phyloP scores from a whole-genome alignment of 2,329 filamentous ascomycete genomes.

The Leptographium galeiforme region DNA sequence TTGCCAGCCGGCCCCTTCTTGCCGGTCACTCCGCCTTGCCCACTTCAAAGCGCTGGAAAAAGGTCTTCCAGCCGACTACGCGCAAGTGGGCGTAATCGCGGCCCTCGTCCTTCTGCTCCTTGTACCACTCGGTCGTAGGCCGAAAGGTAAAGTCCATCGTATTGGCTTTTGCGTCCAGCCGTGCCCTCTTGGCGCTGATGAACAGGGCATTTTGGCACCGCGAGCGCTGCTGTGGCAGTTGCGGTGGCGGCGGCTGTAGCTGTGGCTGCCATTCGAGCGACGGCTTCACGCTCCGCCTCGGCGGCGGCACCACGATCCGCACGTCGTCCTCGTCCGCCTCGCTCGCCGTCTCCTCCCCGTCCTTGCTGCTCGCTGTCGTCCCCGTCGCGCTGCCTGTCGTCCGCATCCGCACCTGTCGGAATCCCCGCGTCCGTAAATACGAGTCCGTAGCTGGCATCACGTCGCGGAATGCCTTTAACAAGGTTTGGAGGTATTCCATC shows the following conservation, averaged over 20 bases:
- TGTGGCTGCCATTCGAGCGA: background rate
- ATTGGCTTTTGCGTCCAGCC: slow-evolving; percentile 9
- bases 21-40: background rate
- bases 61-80: slow-evolving; percentile 28
- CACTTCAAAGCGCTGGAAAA: slow-evolving; percentile 17
- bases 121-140: slow-evolving; percentile 40
- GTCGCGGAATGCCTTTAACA: slow-evolving; percentile 19
- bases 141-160: slow-evolving; percentile 27
- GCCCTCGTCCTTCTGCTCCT: slow-evolving; percentile 29
- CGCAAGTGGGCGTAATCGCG: slow-evolving; percentile 35
- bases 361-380: slow-evolving; percentile 13
- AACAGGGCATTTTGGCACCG: slow-evolving; percentile 32
- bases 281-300: background rate
- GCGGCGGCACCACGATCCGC: background rate
- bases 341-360: slow-evolving; percentile 8
- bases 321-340: background rate
- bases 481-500: slow-evolving; percentile 20
- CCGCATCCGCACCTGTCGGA: slow-evolving; percentile 18
- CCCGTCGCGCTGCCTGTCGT: background rate
- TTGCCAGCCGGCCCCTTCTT: no score
- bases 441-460: slow-evolving; percentile 22
- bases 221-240: slow-evolving; percentile 7
- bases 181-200: slow-evolving; percentile 19
- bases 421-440: slow-evolving; percentile 22
- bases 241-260: background rate